These are phyloP conservation scores for Argentina anserina DNA, from an alignment of 306 rosid genomes.

Conservation along the genomic window DNA sequence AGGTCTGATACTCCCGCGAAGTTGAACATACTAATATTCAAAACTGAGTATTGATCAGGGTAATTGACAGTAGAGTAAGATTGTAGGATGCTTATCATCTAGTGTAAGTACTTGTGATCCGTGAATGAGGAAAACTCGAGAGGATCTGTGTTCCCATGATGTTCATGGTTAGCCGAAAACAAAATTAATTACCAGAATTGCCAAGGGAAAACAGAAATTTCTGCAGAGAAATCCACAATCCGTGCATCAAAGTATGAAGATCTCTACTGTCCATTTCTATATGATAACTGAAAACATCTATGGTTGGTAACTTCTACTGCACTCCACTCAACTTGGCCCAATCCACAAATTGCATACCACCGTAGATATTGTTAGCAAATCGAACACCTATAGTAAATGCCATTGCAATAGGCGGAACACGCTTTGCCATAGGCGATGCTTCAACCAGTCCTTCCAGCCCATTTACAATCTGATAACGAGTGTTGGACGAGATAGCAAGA, in stretches of 20 bases:
- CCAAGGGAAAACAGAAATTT: background rate
- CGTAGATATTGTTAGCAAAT: constrained; percentile 87
- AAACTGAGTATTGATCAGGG: no score
- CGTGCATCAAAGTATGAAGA: background rate
- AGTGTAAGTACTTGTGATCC: no score
- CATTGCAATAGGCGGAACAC: constrained; percentile 74
- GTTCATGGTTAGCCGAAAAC: no score
- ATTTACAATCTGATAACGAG: constrained; percentile 78
- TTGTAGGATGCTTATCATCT: no score
- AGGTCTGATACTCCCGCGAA: no score
- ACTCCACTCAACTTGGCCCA: constrained; percentile 95
- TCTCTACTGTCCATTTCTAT: background rate
- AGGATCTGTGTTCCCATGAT: no score
- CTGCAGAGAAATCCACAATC: background rate
- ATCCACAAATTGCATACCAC: constrained; percentile 94
- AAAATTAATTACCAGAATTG: background rate
- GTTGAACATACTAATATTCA: no score
- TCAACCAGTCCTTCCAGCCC: constrained; percentile 80
- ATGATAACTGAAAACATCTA: background rate
- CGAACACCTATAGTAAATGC: constrained; percentile 81
- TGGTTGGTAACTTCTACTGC: constrained; percentile 35
- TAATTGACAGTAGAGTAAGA: no score
- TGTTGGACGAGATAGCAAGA: constrained; percentile 87
- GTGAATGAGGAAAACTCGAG: no score
- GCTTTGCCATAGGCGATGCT: constrained; percentile 69